phyloP scores from a whole-genome alignment of 2,329 filamentous ascomycete genomes.

The Cordyceps javanica region DNA sequence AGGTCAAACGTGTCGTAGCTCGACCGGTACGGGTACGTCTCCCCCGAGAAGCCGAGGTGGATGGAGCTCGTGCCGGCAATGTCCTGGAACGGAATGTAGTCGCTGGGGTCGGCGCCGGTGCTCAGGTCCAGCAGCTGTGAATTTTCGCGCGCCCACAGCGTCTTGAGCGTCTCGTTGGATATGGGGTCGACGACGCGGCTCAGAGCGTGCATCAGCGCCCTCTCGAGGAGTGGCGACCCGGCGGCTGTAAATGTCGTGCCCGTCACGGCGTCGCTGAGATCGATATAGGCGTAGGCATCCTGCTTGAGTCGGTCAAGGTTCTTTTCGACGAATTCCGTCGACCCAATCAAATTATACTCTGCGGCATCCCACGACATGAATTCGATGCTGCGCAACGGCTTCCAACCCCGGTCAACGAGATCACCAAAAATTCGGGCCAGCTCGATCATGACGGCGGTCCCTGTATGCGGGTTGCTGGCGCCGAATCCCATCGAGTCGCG shows the following conservation, averaged over 20 bases:
- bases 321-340: slow-evolving; percentile 90
- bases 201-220: slow-evolving; percentile 65
- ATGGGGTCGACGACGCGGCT: slow-evolving; percentile 68
- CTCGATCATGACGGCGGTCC: slow-evolving; percentile 87
- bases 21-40: slow-evolving; percentile 65
- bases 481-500: slow-evolving; percentile 91
- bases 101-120: slow-evolving; percentile 51
- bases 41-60: slow-evolving; percentile 71
- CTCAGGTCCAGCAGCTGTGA: slow-evolving; percentile 62
- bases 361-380: slow-evolving; percentile 96
- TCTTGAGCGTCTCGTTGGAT: slow-evolving; percentile 63
- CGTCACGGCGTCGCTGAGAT: slow-evolving; percentile 77
- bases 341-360: slow-evolving; percentile 90
- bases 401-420: slow-evolving; percentile 72
- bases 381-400: slow-evolving; percentile 86
- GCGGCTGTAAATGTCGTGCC: slow-evolving; percentile 70
- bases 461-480: slow-evolving; percentile 77
- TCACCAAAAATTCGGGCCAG: slow-evolving; percentile 79
- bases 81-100: slow-evolving; percentile 86
- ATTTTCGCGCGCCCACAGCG: slow-evolving; percentile 66
- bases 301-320: slow-evolving; percentile 66
- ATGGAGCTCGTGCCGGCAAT: slow-evolving; percentile 84
- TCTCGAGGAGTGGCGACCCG: slow-evolving; percentile 74
- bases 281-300: slow-evolving; percentile 81
- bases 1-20: slow-evolving; percentile 88